Evolutionary conservation across 768 basidiomycete genomes (phyloP).

Genomic region (Tylopilus felleus): DNA sequence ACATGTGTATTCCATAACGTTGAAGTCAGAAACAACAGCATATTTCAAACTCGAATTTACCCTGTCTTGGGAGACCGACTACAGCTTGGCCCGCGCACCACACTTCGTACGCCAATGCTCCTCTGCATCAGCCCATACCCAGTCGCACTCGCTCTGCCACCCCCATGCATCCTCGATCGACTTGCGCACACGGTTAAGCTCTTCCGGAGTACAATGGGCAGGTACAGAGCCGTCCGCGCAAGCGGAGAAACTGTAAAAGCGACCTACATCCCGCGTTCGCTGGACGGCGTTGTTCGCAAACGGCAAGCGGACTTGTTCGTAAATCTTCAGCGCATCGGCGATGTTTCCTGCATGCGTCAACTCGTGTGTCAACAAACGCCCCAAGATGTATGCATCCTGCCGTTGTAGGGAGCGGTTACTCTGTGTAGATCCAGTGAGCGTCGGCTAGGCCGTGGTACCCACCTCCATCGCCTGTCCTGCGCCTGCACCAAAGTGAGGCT

Average conservation of each 20-base stretch:
- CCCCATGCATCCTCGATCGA: slow-evolving; percentile 16
- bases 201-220: slow-evolving; percentile 2
- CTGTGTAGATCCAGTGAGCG: too few species aligned
- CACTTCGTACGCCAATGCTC: slow-evolving; percentile 6
- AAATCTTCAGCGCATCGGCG: too few species aligned
- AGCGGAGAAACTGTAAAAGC: slow-evolving; percentile 20
- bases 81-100: not conserved
- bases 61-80: not conserved
- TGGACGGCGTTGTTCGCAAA: not conserved
- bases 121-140: slow-evolving; percentile 14
- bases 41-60: too few species aligned
- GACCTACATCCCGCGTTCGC: slow-evolving; percentile 17
- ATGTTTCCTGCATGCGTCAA: too few species aligned
- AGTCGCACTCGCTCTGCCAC: slow-evolving; percentile 10
- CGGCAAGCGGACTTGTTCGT: too few species aligned
- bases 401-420: too few species aligned
- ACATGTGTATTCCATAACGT: too few species aligned
- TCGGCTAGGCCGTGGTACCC: too few species aligned
- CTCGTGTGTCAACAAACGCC: too few species aligned
- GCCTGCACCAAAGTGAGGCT: not conserved
- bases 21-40: too few species aligned
- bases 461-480: not conserved
- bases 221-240: too few species aligned
- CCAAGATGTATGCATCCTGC: too few species aligned
- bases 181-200: slow-evolving; percentile 6